Conservation (phyloP, 495 filamentous ascomycete genomes). For the Xylona heveae region DNA sequence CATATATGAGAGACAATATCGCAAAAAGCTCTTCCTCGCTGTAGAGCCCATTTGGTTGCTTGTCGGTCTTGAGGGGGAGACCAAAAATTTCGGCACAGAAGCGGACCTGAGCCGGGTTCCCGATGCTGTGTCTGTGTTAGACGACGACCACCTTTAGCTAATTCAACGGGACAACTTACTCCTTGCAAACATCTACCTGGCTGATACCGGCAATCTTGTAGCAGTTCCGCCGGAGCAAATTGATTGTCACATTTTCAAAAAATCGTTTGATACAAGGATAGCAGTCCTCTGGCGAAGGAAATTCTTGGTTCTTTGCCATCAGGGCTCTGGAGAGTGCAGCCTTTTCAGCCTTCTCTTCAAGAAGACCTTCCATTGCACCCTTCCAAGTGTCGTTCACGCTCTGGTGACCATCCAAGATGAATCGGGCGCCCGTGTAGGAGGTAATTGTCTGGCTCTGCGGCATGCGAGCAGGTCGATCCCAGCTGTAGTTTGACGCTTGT, state of each 20-base stretch:
- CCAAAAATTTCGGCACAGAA: background rate
- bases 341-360: too few species aligned
- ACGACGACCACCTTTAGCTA: too few species aligned
- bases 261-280: background rate
- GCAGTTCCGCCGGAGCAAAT: background rate
- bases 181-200: background rate
- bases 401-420: background rate
- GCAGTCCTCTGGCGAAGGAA: background rate
- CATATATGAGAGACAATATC: slow-evolving; percentile 46
- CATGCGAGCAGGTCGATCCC: slow-evolving; percentile 19
- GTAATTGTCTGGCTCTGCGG: slow-evolving; percentile 5
- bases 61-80: slow-evolving; percentile 2
- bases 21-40: slow-evolving; percentile 29
- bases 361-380: too few species aligned
- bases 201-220: background rate
- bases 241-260: background rate
- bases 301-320: too few species aligned
- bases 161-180: too few species aligned
- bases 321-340: too few species aligned
- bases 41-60: slow-evolving; percentile 2
- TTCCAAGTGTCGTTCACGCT: too few species aligned
- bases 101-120: background rate
- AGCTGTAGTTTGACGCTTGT: slow-evolving; percentile 27
- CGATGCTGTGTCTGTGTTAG: background rate
- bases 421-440: slow-evolving; percentile 1